Base-by-base conservation (phyloP, 768 basidiomycete genomes). In the Punctularia strigosozonata region DNA sequence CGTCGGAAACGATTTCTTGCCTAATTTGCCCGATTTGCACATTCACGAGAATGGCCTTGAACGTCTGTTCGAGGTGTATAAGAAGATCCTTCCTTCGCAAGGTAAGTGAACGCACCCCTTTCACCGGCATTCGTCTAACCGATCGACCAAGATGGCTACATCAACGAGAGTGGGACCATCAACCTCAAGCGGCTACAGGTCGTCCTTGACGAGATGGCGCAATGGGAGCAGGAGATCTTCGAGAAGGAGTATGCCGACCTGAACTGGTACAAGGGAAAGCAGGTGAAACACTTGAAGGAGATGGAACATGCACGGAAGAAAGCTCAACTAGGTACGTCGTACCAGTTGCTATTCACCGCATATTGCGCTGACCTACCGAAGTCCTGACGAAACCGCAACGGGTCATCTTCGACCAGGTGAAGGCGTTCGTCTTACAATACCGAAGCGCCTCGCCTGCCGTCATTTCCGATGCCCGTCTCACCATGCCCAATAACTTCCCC, bases 21-120 rank as follows among this genome's bases (percentile, higher is more conserved):
- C 94, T 6, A 87, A 98, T 62, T 60, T 99, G 41, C 95, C 95
- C 4, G 91, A 95, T 57, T 59, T 99, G 20, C 95, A 98, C 55
- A 98, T 99, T 55, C 90, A 98, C 51, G 89, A 95, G 60, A 95
- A 97, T 54, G 95, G 89, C 13, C 56, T 99, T 47, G 91, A 98
- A 62, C 73, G 69, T 48, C 63, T 99, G 42, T 98, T 95, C 57
- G 87, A 89, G 7, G 86, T 97, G 40, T 99, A 99, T 62, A 97
- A 97, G 71, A 80, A 77, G 54, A 75, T 89, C 22, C 57, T 98
- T 18, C 91, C 92, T 17, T 73, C 77, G 34, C 59, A 80, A 51
- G 79, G 75, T 77, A 44, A 41, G 72, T 43, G 38, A 37, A 10
- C 28, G 10, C 8, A n/a, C 24, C 3, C 21, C 38, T 17, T 22